Percentiles rank a stretch among this genome's conserved stretches.
Evolutionary conservation across 371 early-diverging fungal species (phyloP).

Genomic region (Mortierella sp.): DNA sequence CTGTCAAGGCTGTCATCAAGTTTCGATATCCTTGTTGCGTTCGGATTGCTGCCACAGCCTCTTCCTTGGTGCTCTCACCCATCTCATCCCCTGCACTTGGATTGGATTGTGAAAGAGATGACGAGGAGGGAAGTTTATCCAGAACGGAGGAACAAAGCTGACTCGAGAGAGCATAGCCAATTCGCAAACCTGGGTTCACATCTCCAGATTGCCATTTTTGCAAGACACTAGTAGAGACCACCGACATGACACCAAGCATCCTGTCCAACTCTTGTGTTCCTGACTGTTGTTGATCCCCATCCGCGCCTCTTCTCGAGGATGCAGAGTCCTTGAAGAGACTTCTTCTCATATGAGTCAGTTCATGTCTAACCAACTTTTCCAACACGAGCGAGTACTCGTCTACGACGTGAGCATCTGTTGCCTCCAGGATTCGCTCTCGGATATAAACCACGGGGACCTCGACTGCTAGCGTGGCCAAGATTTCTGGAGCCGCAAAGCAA

Average conservation of each 20-base stretch:
- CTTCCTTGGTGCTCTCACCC: not conserved
- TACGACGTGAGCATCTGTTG: slow-evolving; percentile 33
- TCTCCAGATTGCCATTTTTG: slow-evolving; percentile 61
- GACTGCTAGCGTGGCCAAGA: slow-evolving; percentile 51
- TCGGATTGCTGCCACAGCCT: slow-evolving; percentile 43
- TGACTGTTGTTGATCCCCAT: not conserved
- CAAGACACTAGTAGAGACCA: slow-evolving; percentile 33
- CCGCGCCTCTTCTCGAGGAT: slow-evolving; percentile 12
- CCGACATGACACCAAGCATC: slow-evolving; percentile 32
- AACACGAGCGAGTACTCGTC: slow-evolving; percentile 52
- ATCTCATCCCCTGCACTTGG: slow-evolving; percentile 3
- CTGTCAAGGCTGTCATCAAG: slow-evolving; percentile 62
- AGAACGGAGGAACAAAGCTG: slow-evolving; percentile 44
- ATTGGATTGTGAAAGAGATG: not conserved
- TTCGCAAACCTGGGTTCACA: slow-evolving; percentile 64
- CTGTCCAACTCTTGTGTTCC: slow-evolving; percentile 35
- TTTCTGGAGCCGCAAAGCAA: slow-evolving; percentile 59
- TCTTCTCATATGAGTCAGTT: slow-evolving; percentile 67
- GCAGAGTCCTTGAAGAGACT: slow-evolving; percentile 63
- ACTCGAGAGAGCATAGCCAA: slow-evolving; percentile 63
- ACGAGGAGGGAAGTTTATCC: slow-evolving; percentile 1
- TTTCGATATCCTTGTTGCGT: slow-evolving; percentile 59
- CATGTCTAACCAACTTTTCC: slow-evolving; percentile 61
- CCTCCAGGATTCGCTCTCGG: slow-evolving; percentile 29
- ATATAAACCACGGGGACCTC: slow-evolving; percentile 60